A percentile compares a stretch with the other conserved stretches of the same genome.
Conservation (phyloP, 768 basidiomycete genomes). For the Hericium erinaceus region DNA sequence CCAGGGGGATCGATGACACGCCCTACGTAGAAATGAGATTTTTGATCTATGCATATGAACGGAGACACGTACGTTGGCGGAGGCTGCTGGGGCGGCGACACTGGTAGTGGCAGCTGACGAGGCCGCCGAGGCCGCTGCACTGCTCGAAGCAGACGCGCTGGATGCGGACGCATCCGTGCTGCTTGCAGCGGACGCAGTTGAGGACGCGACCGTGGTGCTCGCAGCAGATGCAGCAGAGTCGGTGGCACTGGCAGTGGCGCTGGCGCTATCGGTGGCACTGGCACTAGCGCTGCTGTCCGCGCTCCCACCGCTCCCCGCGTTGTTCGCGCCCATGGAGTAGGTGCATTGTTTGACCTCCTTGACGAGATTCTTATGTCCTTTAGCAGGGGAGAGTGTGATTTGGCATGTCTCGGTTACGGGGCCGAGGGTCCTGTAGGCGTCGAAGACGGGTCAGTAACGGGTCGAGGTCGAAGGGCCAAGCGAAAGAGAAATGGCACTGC, state of each 20-base stretch:
- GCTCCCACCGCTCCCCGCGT: background rate
- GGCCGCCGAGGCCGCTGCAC: background rate
- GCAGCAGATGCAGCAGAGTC: background rate
- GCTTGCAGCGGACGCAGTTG: constrained; percentile 9
- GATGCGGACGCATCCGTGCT: background rate
- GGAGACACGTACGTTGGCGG: background rate
- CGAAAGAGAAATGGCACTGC: no score
- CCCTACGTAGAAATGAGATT: background rate
- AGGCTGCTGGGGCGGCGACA: background rate
- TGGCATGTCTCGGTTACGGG: constrained; percentile 27
- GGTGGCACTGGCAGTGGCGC: background rate
- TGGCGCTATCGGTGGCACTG: background rate
- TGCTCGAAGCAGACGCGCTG: background rate
- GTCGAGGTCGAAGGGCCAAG: no score
- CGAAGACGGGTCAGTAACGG: background rate
- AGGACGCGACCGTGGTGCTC: background rate
- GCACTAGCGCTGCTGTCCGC: background rate
- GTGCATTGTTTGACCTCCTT: constrained; percentile 25
- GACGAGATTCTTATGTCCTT: constrained; percentile 19
- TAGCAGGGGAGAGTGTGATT: constrained; percentile 26
- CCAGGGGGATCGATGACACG: background rate
- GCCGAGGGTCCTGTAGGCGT: constrained; percentile 16
- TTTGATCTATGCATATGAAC: background rate
- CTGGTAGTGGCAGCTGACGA: background rate
- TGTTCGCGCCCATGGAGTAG: background rate